A percentile compares a stretch with the other conserved stretches of the same genome.
These are phyloP conservation scores for Candida mattraensis DNA, from an alignment of 805 yeast genomes.

Conservation along the genomic window DNA sequence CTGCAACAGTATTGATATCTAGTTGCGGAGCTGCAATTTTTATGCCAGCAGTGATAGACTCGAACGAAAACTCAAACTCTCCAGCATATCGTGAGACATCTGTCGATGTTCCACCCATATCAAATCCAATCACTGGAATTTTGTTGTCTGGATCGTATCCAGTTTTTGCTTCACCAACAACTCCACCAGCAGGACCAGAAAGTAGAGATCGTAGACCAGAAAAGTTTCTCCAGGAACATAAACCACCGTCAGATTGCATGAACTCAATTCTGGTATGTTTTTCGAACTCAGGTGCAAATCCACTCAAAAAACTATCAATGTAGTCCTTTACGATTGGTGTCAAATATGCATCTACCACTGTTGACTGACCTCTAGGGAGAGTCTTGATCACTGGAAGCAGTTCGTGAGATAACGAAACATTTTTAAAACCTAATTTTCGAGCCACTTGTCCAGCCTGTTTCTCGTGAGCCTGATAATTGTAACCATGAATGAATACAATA, in stretches of 20 bases:
- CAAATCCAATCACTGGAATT: slow-evolving; percentile 34
- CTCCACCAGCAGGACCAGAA: slow-evolving; percentile 65
- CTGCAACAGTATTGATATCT: slow-evolving; percentile 23
- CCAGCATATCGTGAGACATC: slow-evolving; percentile 37
- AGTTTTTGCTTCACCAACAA: slow-evolving; percentile 56
- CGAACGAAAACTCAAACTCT: slow-evolving; percentile 33
- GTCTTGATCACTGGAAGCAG: slow-evolving; percentile 39
- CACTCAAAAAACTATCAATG: slow-evolving; percentile 36
- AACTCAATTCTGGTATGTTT: slow-evolving; percentile 42
- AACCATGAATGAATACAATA: slow-evolving; percentile 38
- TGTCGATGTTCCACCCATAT: slow-evolving; percentile 41
- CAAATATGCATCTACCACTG: slow-evolving; percentile 42
- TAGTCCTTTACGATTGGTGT: slow-evolving; percentile 45
- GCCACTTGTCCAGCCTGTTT: slow-evolving; percentile 36
- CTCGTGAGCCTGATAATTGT: slow-evolving; percentile 40
- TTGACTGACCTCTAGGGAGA: slow-evolving; percentile 42
- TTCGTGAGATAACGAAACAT: slow-evolving; percentile 36
- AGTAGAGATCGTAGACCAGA: slow-evolving; percentile 53
- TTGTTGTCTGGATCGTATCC: slow-evolving; percentile 40
- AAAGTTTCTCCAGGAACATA: slow-evolving; percentile 51
- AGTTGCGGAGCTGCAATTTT: slow-evolving; percentile 37
- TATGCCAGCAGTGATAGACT: slow-evolving; percentile 35
- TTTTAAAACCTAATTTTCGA: slow-evolving; percentile 49
- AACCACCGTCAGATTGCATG: slow-evolving; percentile 62
- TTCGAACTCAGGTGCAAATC: slow-evolving; percentile 34